Conservation (phyloP, 345 rosid genomes). For the Raphanus raphanistrum region DNA sequence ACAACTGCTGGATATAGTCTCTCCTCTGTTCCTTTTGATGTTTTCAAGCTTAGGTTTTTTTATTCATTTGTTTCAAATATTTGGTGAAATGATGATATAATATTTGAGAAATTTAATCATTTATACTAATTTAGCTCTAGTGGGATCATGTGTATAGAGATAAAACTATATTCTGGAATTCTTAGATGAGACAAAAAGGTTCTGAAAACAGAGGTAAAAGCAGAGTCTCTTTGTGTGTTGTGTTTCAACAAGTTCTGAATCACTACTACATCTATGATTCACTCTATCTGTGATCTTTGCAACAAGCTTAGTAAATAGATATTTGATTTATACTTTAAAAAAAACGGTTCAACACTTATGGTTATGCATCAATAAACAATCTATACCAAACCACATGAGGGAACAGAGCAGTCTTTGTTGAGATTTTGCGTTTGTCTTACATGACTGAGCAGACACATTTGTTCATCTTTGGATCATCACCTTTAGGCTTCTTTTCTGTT, state of each 20-base stretch:
- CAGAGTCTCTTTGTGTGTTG: background rate
- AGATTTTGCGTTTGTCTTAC: background rate
- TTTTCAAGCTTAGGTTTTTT: background rate
- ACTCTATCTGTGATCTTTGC: background rate
- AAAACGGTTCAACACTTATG: background rate
- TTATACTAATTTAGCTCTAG: background rate
- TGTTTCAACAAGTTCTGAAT: background rate
- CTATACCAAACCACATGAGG: background rate
- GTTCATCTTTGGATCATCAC: background rate
- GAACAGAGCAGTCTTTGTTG: background rate
- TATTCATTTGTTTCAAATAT: background rate
- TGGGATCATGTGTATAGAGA: background rate
- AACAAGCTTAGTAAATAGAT: background rate
- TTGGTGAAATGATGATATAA: background rate
- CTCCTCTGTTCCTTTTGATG: background rate
- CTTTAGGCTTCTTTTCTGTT: background rate
- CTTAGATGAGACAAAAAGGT: background rate
- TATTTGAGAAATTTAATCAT: background rate
- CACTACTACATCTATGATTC: background rate
- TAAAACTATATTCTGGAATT: background rate
- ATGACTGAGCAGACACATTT: background rate
- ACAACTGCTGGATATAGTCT: background rate
- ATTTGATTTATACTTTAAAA: background rate
- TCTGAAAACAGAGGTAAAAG: conserved; percentile 8
- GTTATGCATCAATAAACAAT: background rate